A percentile compares a stretch with the other conserved stretches of the same genome.
These are phyloP conservation scores for Anastatica hierochuntica DNA, from an alignment of 345 rosid genomes.

Conservation along the genomic window DNA sequence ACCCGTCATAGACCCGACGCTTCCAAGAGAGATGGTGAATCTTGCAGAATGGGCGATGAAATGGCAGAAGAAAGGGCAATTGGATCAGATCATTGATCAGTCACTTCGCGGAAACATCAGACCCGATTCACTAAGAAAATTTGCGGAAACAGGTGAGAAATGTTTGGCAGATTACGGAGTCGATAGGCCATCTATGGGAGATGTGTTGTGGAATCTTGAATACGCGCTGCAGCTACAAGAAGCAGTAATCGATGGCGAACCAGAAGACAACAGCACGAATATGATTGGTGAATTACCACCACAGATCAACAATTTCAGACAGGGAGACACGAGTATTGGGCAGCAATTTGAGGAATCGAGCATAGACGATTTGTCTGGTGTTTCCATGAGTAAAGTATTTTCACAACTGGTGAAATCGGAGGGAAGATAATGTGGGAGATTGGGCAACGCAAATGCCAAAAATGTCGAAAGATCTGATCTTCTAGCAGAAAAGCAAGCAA, in stretches of 20 bases:
- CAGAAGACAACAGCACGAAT: constrained; percentile 72
- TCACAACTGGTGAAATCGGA: constrained; percentile 87
- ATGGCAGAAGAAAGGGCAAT: constrained; percentile 21
- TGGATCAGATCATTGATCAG: constrained; percentile 23
- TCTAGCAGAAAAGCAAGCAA: neutral
- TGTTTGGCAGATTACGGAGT: constrained; percentile 25
- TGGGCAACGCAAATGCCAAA: neutral
- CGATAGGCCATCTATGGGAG: constrained; percentile 29
- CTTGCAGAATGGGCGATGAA: constrained; percentile 28
- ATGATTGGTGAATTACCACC: constrained; percentile 71
- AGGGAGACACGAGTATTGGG: constrained; percentile 37
- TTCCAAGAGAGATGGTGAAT: constrained; percentile 23
- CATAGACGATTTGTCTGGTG: constrained; percentile 53
- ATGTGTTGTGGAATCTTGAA: constrained; percentile 30
- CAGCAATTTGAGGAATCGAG: constrained; percentile 40
- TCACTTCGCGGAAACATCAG: constrained; percentile 20
- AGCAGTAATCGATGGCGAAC: constrained; percentile 48
- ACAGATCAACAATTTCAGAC: constrained; percentile 52
- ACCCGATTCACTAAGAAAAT: constrained; percentile 16
- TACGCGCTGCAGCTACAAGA: constrained; percentile 22
- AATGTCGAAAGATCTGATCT: neutral
- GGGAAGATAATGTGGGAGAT: constrained; percentile 43
- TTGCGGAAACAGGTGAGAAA: constrained; percentile 22
- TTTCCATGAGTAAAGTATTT: constrained; percentile 82
- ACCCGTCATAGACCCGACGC: constrained; percentile 34